Evolutionary conservation across 2,329 filamentous ascomycete species (phyloP).

Genomic region (Paramyrothecium sp.): DNA sequence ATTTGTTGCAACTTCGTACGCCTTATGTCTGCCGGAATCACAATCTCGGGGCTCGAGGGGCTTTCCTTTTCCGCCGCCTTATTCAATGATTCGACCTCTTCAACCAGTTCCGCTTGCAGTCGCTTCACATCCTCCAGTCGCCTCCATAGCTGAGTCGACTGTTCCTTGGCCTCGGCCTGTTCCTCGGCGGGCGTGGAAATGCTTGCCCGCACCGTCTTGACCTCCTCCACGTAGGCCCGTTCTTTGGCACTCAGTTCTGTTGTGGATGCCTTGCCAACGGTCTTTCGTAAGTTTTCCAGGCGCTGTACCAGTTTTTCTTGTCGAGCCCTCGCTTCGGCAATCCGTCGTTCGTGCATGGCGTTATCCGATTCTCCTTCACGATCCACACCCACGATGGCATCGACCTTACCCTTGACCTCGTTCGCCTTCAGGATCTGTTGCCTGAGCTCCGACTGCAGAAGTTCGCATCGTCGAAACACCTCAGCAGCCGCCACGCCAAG

Average conservation of each 20-base stretch:
- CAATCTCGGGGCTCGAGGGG: constrained; percentile 37
- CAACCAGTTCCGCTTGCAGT: constrained; percentile 50
- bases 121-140: constrained; percentile 56
- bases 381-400: constrained; percentile 53
- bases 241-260: constrained; percentile 45
- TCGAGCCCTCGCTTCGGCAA: constrained; percentile 51
- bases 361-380: constrained; percentile 52
- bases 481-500: constrained; percentile 70
- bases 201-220: constrained; percentile 53
- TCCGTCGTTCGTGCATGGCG: constrained; percentile 56
- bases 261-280: constrained; percentile 38
- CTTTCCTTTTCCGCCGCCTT: constrained; percentile 23
- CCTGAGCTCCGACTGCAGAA: constrained; percentile 64
- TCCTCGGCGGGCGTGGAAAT: constrained; percentile 34
- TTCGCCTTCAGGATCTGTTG: constrained; percentile 67
- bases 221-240: constrained; percentile 43
- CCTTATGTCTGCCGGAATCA: constrained; percentile 59
- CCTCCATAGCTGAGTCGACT: constrained; percentile 50
- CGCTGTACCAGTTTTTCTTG: constrained; percentile 57
- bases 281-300: constrained; percentile 55
- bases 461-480: constrained; percentile 68
- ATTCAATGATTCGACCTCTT: constrained; percentile 48
- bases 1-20: constrained; percentile 64
- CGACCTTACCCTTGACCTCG: constrained; percentile 64
- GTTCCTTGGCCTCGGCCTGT: constrained; percentile 29